These are phyloP conservation scores for Lecanoromycetidae sp. DNA, from an alignment of 2,329 filamentous ascomycete genomes.

Conservation along the genomic window DNA sequence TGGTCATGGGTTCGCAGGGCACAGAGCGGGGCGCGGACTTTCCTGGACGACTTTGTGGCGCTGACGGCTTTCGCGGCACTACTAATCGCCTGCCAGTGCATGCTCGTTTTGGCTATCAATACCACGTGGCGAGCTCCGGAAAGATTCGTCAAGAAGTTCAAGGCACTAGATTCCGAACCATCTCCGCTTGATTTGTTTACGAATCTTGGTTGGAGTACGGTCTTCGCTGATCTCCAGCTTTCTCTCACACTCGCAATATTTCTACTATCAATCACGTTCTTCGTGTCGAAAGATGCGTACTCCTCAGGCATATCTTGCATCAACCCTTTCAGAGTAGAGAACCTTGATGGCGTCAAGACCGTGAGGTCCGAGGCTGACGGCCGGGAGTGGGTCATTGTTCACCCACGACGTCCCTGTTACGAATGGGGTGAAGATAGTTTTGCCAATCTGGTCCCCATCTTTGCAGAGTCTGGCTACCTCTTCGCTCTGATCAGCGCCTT, in stretches of 20 bases:
- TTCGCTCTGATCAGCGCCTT: too few species aligned
- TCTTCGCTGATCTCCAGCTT: neutral
- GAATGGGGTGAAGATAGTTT: too few species aligned
- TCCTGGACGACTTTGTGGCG: slow-evolving; percentile 1
- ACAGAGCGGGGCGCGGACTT: neutral
- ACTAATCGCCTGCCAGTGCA: neutral
- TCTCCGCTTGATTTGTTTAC: neutral
- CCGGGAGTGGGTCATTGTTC: too few species aligned
- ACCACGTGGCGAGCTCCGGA: neutral
- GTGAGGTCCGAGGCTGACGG: too few species aligned
- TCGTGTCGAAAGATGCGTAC: too few species aligned
- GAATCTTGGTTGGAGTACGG: neutral
- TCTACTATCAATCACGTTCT: slow-evolving; percentile 2
- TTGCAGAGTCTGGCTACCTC: too few species aligned
- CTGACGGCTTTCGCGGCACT: neutral
- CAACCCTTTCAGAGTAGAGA: too few species aligned
- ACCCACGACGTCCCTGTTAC: too few species aligned
- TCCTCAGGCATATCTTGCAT: too few species aligned
- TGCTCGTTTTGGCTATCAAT: neutral
- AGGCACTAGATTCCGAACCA: neutral
- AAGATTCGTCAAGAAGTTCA: neutral
- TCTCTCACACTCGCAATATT: neutral
- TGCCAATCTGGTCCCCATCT: too few species aligned
- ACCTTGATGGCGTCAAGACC: too few species aligned
- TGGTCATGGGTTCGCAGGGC: neutral